These are phyloP conservation scores for Saccharomyces hybrid DNA, from an alignment of 1,139 yeast species.

Conservation along the genomic window DNA sequence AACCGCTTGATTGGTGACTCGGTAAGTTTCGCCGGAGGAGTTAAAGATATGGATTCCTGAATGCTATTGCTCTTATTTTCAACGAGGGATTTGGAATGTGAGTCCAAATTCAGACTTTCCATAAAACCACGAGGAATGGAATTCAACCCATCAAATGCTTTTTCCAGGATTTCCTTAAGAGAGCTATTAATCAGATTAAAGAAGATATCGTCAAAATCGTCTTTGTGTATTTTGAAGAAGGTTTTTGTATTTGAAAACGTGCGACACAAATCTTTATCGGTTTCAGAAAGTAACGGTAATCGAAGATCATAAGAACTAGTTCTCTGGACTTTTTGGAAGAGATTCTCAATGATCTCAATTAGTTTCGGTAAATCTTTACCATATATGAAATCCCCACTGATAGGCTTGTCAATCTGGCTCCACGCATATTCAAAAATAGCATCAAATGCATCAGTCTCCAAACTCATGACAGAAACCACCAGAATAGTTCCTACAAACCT, in stretches of 20 bases:
- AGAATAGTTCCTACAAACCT: too few relatives aligned
- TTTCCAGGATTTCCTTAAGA: constrained; percentile 11
- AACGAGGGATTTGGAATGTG: neutral
- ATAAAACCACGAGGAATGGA: neutral
- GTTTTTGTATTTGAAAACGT: constrained; percentile 26
- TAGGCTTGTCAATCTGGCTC: constrained; percentile 24
- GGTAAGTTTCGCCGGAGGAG: neutral
- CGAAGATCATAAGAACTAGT: constrained; percentile 2
- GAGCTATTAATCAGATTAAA: constrained; percentile 21
- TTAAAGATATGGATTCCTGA: neutral
- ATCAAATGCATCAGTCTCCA: neutral
- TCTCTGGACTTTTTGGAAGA: constrained; percentile 10
- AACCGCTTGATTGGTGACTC: neutral
- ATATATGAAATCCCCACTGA: constrained; percentile 24
- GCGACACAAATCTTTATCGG: constrained; percentile 23
- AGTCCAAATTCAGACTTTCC: neutral
- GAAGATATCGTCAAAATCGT: constrained; percentile 28
- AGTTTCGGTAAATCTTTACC: constrained; percentile 25
- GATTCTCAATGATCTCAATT: constrained; percentile 17
- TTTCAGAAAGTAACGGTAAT: constrained; percentile 15
- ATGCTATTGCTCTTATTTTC: neutral
- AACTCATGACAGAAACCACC: neutral
- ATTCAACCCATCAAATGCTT: constrained; percentile 12
- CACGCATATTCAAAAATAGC: constrained; percentile 26
- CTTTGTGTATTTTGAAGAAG: constrained; percentile 26